Base-by-base conservation (phyloP, 2,329 filamentous ascomycete genomes). In the Fusarium avenaceum region DNA sequence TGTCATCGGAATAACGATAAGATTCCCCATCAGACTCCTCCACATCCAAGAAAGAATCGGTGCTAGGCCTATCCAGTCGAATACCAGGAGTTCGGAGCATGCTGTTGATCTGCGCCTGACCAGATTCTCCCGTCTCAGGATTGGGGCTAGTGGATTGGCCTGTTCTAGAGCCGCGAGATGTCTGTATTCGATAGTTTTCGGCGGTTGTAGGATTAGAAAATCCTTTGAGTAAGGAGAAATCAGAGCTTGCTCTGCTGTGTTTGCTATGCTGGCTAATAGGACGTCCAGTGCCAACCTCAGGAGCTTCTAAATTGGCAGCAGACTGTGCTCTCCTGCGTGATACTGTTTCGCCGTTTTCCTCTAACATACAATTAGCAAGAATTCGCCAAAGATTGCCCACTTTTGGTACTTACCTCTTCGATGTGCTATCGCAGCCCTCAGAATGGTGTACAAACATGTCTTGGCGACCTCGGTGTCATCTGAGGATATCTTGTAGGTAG, bases 381-480 rank as follows among this genome's bases (percentile, higher is more conserved):
- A 9, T 38, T 24, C 35, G 10, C 5, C 10, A 13, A 28, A 17
- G 13, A 43, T 13, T 14, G 17, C 9, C 32, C 22, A 30, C 7
- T 10, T 24, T 13, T n/a, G 10, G 9, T 11, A 19, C 50, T 30
- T 81, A 95, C 93, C 90, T 83, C 86, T 86, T 79, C 87, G 86
- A 72, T 85, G 85, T 48, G 86, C 80, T 69, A 96, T 86, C 38
- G 94, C 88, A 38, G 89, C 88, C 74, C 89, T 87, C 58, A 97
- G 80, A 68, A 97, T 90, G 24, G 90, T 85, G 49, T 90, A 90
- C 43, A 98, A 85, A 76, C 92, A 94, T 73, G 88, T 86, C 75
- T 91, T 90, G 70, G 92, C 89, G 65, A 87, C 90, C 72, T 94
- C 91, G 7, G 91, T 87, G 33, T 87, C 87, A 58, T 88, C 87